Conservation (phyloP, 176 grass and related monocot genomes). For the Triticum monococcum region DNA sequence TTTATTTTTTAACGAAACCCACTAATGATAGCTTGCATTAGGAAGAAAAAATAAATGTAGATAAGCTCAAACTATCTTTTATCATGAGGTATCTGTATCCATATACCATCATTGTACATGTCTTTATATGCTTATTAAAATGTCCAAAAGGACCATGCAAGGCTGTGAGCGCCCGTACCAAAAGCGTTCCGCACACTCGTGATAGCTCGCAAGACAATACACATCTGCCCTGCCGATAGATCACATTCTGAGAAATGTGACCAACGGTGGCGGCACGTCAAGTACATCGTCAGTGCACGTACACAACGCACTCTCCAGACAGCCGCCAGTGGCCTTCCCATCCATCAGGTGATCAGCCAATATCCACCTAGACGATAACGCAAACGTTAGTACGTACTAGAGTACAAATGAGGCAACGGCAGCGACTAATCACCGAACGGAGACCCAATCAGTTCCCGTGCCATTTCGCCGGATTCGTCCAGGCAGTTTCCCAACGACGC, state of each 20-base stretch:
- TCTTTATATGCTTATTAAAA: background rate
- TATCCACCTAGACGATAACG: slow-evolving; percentile 4
- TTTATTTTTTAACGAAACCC: too few relatives aligned
- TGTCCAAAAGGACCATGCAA: background rate
- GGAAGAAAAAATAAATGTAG: too few relatives aligned
- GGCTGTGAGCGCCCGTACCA: background rate
- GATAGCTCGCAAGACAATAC: background rate
- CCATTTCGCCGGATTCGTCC: slow-evolving; percentile 6
- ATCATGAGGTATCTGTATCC: too few relatives aligned
- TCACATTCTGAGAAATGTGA: background rate
- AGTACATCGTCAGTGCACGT: too few relatives aligned
- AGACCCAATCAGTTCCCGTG: background rate
- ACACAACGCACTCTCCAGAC: background rate
- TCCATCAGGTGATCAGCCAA: background rate
- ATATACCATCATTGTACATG: too few relatives aligned
- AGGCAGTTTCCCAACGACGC: background rate
- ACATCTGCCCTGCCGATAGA: background rate
- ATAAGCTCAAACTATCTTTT: too few relatives aligned
- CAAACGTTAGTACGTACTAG: background rate
- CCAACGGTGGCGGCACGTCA: background rate
- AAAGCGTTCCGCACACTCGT: background rate
- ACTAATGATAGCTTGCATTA: too few relatives aligned
- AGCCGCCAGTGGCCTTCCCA: background rate
- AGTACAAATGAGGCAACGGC: background rate
- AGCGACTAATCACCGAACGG: background rate